Percentiles rank a stretch among this genome's conserved stretches.
Conservation (phyloP, 2,329 filamentous ascomycete genomes). For the Colletotrichum agaves region DNA sequence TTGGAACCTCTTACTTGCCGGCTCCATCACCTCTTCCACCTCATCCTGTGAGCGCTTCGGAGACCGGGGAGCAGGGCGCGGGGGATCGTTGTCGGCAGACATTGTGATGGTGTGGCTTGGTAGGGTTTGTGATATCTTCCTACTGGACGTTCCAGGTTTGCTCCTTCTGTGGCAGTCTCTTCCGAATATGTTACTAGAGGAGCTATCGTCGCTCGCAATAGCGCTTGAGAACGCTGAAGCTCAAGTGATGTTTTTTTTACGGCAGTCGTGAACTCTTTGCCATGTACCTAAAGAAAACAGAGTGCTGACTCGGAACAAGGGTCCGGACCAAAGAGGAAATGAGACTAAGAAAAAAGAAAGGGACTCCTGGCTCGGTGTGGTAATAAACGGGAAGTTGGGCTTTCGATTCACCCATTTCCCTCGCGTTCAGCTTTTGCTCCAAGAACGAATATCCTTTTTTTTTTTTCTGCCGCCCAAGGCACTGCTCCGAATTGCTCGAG, state of each 20-base stretch:
- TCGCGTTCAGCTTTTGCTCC: not conserved
- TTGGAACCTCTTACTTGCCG: constrained; percentile 22
- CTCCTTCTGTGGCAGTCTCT: too few relatives aligned
- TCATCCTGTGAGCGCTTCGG: constrained; percentile 26
- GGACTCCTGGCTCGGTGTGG: not conserved
- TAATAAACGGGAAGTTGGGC: not conserved
- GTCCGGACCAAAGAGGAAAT: not conserved
- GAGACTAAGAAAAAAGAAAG: not conserved
- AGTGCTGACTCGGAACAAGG: constrained; percentile 4
- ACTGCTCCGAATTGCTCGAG: constrained; percentile 11
- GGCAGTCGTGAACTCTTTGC: not conserved
- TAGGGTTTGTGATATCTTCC: too few relatives aligned
- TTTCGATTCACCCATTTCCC: not conserved
- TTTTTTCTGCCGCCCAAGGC: constrained; percentile 4
- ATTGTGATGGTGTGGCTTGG: not conserved
- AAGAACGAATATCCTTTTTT: not conserved
- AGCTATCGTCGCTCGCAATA: too few relatives aligned
- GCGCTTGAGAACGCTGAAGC: too few relatives aligned
- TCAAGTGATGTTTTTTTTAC: too few relatives aligned
- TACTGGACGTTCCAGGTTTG: not conserved
- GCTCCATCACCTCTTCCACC: constrained; percentile 3
- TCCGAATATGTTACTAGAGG: too few relatives aligned
- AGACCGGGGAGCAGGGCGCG: not conserved
- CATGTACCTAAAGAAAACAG: constrained; percentile 1
- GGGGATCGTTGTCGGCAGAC: not conserved